Base-by-base conservation (phyloP, 805 yeast genomes). In the Komagataella kurtzmanii region DNA sequence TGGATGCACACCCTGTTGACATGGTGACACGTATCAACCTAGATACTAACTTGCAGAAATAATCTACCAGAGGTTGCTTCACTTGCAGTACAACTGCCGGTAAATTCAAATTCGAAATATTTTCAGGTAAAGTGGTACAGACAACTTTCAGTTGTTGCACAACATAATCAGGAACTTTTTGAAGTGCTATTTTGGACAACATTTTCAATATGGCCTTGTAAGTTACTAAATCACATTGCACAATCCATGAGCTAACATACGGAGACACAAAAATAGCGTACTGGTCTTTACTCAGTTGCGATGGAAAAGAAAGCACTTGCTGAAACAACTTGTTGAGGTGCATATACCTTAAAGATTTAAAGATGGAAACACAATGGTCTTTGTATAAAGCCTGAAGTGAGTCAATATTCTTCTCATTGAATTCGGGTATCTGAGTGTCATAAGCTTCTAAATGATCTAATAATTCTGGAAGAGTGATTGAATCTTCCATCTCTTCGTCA, bases 291-390 rank as follows among this genome's bases (percentile, higher is more conserved):
- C 89, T 79, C 51, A 87, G 70, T 1, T 79, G 71, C 14, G 65
- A 52, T 69, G 75, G 62, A 80, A 63, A 85, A 7, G 77, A 68
- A 7, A 71, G 61, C 49, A 85, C 64, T 24, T 76, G 65, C n/a
- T 74, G 67, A 50, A 81, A 74, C 40, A 88, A 65, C 58, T 77
- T 77, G 54, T 77, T 79, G 53, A 83, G 64, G 53, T 83, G 85
- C 80, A 87, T 75, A 59, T 71, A 81, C 55, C 90, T 71, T 52
- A 88, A 66, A 49, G 79, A 73, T 55, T 85, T 88, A 54, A 85
- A 80, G 36, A 85, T 65, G 5, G 81, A 65, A 44, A 76, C 75
- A 59, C 88, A 83, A 61, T 84, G 83, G 7, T 80, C 73, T 53
- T 73, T 75, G 66, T 86, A 86, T 17, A 82, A 63, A 3, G 81